Evolutionary conservation across 805 yeast species (phyloP), one percentile per base, ranked within the genome.

Genomic region (Sugiyamaella qingdaonensis): DNA sequence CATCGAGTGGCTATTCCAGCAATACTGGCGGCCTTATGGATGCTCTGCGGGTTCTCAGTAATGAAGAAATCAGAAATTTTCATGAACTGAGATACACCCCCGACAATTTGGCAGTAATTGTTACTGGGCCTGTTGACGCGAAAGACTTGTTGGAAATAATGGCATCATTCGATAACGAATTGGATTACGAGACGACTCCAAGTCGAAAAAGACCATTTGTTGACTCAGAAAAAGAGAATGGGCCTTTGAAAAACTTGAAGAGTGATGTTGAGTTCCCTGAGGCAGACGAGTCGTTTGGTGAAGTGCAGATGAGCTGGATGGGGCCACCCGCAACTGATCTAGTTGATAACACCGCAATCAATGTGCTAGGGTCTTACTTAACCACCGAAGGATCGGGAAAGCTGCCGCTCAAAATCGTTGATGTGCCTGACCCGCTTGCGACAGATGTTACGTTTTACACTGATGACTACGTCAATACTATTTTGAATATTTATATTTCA

Each of bases 21-120:
- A 97, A 94, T 66, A 92, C 98, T 8, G 99, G 99, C 49, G 99
- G 99, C 0, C 70, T 89, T 46, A 81, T 89, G 68, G 76, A 78
- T 29, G 88, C 89, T 54, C 77, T 94, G 59, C 80, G 97, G 56
- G 76, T 75, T 1, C 74, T 94, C 61, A 78, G 86, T 1, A 85
- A 82, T 59, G 86, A 84, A 1, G 83, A 84, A 44, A 92, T 94
- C 59, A 78, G 85, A 59, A 70, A 81, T 19, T 94, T 88, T 64
- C 98, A 94, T 68, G 70, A 75, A 29, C 68, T 73, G 13, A 71
- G 80, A 63, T 94, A 94, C 69, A 77, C 91, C 46, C 88, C 97
- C 0, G 89, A 86, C 56, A 94, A 94, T 62, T 72, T 90, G 56
- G 84, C 92, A 64, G 78, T 94, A 13, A 82, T 94, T 46, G 76